Conservation (phyloP, 2,329 filamentous ascomycete genomes). For the Aspergillus hiratsukae region DNA sequence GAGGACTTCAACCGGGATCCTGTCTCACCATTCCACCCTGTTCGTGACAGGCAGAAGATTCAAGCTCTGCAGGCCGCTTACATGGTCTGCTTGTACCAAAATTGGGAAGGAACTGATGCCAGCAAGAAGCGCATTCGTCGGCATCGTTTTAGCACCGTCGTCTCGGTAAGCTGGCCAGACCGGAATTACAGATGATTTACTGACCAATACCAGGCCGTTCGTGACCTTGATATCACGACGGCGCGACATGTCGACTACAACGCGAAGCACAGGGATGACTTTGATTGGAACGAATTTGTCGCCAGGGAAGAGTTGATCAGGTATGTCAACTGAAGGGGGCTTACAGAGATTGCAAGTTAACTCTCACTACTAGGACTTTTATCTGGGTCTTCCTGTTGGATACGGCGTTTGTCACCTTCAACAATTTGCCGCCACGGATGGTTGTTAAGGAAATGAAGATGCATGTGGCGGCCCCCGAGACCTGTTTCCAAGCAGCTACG, state of each 20-base stretch:
- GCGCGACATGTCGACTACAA: constrained; percentile 25
- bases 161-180: constrained; percentile 26
- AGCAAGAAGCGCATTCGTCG: constrained; percentile 34
- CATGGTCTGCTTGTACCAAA: constrained; percentile 37
- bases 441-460: constrained; percentile 39
- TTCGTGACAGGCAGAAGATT: constrained; percentile 20
- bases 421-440: constrained; percentile 40
- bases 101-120: constrained; percentile 35
- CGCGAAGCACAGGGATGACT: constrained; percentile 21
- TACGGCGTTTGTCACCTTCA: constrained; percentile 40
- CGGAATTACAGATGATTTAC: not conserved
- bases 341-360: not conserved
- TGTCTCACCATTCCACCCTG: constrained; percentile 6
- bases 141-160: constrained; percentile 31
- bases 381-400: constrained; percentile 37
- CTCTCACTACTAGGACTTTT: constrained; percentile 15
- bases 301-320: constrained; percentile 34
- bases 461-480: constrained; percentile 31
- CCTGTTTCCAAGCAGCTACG: constrained; percentile 35
- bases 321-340: not conserved
- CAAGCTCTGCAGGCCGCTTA: constrained; percentile 37
- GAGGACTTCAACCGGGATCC: constrained; percentile 32
- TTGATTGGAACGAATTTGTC: constrained; percentile 31
- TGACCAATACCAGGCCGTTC: constrained; percentile 17
- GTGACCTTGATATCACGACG: constrained; percentile 28